Conservation (phyloP, 176 grass and related monocot genomes). For the Elaeis guineensis region DNA sequence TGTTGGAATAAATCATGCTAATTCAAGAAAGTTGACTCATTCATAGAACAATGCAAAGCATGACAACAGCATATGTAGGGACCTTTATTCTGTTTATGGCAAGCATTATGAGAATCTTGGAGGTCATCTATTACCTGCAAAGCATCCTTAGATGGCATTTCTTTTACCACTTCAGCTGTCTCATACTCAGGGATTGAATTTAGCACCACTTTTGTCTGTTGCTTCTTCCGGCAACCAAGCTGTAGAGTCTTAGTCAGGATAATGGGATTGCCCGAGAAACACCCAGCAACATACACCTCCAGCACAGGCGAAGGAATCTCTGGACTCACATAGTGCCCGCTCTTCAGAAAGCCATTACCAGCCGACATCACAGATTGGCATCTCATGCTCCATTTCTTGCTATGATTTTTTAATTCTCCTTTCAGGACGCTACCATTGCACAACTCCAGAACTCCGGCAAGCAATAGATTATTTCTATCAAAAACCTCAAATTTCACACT, state of each 20-base stretch:
- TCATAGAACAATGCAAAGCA: no score
- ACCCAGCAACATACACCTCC: slow-evolving; percentile 45
- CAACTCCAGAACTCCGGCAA: slow-evolving; percentile 63
- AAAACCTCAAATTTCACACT: slow-evolving; percentile 86
- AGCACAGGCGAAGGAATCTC: slow-evolving; percentile 50
- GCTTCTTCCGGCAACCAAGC: not conserved
- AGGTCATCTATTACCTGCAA: slow-evolving; percentile 5
- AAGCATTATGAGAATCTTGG: no score
- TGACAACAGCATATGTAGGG: no score
- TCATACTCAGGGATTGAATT: not conserved
- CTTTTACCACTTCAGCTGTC: not conserved
- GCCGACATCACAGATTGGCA: slow-evolving; percentile 36
- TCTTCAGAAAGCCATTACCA: slow-evolving; percentile 49
- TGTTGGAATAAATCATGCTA: no score
- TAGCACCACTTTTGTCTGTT: not conserved
- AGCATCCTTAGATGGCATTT: not conserved
- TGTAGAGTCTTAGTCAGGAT: slow-evolving; percentile 12
- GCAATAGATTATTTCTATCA: slow-evolving; percentile 62
- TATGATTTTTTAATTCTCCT: slow-evolving; percentile 34
- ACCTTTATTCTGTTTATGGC: no score
- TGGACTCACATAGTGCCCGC: slow-evolving; percentile 28
- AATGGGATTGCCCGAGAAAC: slow-evolving; percentile 2
- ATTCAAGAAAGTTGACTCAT: no score
- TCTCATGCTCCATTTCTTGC: slow-evolving; percentile 80
- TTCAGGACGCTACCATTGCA: slow-evolving; percentile 44